Base-by-base conservation (phyloP, 2,329 filamentous ascomycete genomes). In the Furcasterigmium sp. region DNA sequence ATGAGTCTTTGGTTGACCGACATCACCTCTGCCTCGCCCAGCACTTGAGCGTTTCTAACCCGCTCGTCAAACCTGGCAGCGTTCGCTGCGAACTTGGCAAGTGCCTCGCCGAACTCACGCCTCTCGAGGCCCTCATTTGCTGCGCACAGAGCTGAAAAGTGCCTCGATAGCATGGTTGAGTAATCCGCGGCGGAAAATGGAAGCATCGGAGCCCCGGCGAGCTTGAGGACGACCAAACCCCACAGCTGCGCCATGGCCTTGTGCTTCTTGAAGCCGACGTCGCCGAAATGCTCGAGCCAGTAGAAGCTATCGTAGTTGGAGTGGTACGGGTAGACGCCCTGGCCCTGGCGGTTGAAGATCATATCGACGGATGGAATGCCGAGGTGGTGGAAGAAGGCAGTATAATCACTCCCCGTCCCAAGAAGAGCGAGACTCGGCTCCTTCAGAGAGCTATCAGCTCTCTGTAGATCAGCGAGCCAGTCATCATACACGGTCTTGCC, bases 271-370 rank as follows among this genome's bases (percentile, higher is more conserved):
- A 65, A 71, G 2, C 62, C 65, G 15, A 63, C 61, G 51, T 89
- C 85, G 8, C 83, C 84, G 51, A 76, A 86, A 8, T 68, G 78
- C 29, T 82, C 74, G 80, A 87, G 86, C 84, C 84, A 88, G 54
- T 79, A 67, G 57, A 82, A 86, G 38, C 76, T 83, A 56, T 88
- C 85, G 56, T 87, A 88, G 62, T 88, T 87, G 39, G 78, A 77
- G 56, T 88, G 84, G 56, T 88, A 89, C 46, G 81, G 78, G 38
- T 81, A 81, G 3, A 81, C 63, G 30, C 69, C 66, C 2, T 58
- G 55, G 1, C 51, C 45, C 5, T 58, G 57, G 25, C 52, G 52
- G 10, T 53, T 55, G 46, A 78, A 80, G 8, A 70, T 70, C n/a
- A 79, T 60, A 50, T 80, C 73, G 10, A 53, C 75, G 38, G 70